phyloP scores from a whole-genome alignment of 2,329 filamentous ascomycete genomes.

The Pseudogymnoascus sp. region DNA sequence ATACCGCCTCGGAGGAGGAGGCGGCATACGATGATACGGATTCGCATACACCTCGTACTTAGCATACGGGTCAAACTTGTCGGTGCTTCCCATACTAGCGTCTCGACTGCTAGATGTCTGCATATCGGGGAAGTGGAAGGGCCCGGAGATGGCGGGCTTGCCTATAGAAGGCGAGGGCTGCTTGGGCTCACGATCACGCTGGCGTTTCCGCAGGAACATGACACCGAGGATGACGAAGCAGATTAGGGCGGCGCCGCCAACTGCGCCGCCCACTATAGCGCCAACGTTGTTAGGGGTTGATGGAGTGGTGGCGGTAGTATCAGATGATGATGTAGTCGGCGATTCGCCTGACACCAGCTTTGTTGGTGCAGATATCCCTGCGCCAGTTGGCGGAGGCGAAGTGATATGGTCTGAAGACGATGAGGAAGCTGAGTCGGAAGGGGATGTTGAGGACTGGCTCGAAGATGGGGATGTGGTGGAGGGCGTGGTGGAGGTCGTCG shows the following conservation, averaged over 20 bases:
- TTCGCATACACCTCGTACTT: background rate
- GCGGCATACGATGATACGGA: background rate
- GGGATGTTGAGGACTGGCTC: background rate
- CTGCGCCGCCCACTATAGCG: constrained; percentile 8
- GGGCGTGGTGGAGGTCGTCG: background rate
- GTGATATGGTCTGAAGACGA: background rate
- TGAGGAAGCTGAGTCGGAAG: background rate
- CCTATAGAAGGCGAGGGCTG: background rate
- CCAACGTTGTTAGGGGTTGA: constrained; percentile 7
- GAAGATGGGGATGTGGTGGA: background rate
- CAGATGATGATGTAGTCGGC: background rate
- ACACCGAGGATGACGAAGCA: constrained; percentile 12
- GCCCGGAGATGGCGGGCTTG: background rate
- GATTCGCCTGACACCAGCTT: background rate
- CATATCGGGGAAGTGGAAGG: background rate
- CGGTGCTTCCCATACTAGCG: background rate
- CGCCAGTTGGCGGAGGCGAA: background rate
- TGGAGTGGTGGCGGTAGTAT: background rate
- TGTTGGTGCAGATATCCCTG: background rate
- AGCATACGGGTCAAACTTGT: background rate
- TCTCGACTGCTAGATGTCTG: background rate
- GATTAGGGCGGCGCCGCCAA: constrained; percentile 12
- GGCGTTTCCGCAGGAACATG: constrained; percentile 14
- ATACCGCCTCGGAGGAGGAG: background rate
- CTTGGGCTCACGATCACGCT: background rate